Conservation (phyloP, 169 alveolate genomes). For the Amoebophrya sp. region DNA sequence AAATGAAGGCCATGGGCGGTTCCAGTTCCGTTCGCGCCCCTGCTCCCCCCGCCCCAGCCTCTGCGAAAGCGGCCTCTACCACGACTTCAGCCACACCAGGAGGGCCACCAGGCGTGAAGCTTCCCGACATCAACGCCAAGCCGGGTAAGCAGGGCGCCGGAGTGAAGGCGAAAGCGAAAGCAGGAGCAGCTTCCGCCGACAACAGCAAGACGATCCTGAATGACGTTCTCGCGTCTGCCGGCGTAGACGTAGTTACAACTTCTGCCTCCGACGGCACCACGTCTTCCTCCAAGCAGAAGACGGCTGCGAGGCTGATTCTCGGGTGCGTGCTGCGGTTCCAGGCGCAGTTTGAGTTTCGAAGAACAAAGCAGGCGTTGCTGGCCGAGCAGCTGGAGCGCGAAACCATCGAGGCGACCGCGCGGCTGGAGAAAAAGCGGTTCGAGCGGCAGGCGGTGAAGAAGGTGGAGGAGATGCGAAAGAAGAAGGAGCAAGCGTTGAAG, state of each 20-base stretch:
- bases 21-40: too few relatives aligned
- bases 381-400: neutral
- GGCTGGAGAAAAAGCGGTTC: neutral
- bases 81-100: neutral
- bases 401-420: neutral
- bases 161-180: neutral
- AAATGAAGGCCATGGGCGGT: too few relatives aligned
- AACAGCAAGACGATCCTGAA: too few relatives aligned
- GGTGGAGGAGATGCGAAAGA: neutral
- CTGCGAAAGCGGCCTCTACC: too few relatives aligned
- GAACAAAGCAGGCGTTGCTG: neutral
- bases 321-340: neutral
- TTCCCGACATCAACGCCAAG: neutral
- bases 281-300: neutral
- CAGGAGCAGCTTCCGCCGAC: too few relatives aligned
- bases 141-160: neutral
- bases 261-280: too few relatives aligned
- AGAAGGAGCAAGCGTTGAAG: neutral
- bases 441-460: constrained; percentile 1
- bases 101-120: neutral
- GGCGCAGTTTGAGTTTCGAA: neutral
- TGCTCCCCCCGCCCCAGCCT: too few relatives aligned
- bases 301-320: neutral
- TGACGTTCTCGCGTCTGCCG: too few relatives aligned
- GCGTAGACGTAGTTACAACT: too few relatives aligned